A percentile compares a stretch with the other conserved stretches of the same genome.
phyloP scores from a whole-genome alignment of 2,329 filamentous ascomycete species.

The Daldinia sp. region DNA sequence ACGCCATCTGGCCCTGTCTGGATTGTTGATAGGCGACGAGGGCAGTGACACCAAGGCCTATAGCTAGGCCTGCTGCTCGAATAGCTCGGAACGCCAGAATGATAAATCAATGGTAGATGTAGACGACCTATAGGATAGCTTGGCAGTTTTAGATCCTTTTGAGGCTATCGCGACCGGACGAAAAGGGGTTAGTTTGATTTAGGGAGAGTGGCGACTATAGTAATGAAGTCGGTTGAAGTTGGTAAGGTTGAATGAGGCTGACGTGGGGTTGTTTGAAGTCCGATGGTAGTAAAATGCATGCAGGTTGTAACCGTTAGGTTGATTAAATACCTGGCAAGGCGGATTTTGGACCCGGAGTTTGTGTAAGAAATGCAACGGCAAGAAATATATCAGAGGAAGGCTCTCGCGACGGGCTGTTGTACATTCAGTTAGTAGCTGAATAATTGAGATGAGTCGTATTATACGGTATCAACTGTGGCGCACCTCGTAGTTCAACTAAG shows the following conservation, averaged over 20 bases:
- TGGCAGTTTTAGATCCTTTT: conserved; percentile 4
- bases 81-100: conserved; percentile 69
- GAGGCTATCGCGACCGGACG: conserved; percentile 2
- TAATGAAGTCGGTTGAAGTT: conserved; percentile 23
- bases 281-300: conserved; percentile 22
- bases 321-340: conserved; percentile 30
- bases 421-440: conserved; percentile 28
- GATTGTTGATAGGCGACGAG: conserved; percentile 65
- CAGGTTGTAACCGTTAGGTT: conserved; percentile 22
- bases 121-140: conserved; percentile 8
- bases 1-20: conserved; percentile 56
- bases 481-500: conserved; percentile 16
- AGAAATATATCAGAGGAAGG: conserved; percentile 20
- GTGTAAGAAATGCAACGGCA: conserved; percentile 14
- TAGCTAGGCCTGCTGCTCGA: conserved; percentile 66
- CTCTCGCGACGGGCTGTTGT: conserved; percentile 21
- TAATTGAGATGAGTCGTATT: neutral
- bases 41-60: conserved; percentile 70
- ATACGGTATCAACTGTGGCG: conserved; percentile 14
- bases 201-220: conserved; percentile 12
- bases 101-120: conserved; percentile 49
- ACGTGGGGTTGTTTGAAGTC: conserved; percentile 18
- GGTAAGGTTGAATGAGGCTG: conserved; percentile 24
- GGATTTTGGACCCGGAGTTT: conserved; percentile 22
- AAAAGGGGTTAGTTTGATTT: neutral